Conservation (phyloP, 2,329 filamentous ascomycete genomes). For the Colletotrichum gigasporum region DNA sequence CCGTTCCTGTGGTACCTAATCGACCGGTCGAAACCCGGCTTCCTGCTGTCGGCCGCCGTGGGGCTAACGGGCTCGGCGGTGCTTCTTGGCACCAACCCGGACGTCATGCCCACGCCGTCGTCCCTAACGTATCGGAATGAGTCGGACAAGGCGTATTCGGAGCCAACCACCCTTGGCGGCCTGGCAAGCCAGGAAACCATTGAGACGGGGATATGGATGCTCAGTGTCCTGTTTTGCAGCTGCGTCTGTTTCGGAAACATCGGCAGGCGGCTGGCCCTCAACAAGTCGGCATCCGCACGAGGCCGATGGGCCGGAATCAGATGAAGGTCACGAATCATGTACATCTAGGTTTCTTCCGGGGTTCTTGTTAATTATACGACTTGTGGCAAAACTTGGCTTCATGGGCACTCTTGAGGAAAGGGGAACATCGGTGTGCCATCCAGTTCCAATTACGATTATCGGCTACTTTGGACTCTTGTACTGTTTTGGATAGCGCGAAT, state of each 20-base stretch:
- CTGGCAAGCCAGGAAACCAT: conserved; percentile 70
- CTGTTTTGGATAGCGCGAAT: no score
- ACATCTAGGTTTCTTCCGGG: neutral
- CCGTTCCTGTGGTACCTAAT: conserved; percentile 96
- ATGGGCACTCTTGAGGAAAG: neutral
- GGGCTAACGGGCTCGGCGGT: conserved; percentile 78
- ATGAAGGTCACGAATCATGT: conserved; percentile 15
- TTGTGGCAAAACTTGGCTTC: neutral
- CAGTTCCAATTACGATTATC: no score
- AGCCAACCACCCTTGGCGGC: conserved; percentile 56
- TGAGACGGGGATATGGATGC: conserved; percentile 85
- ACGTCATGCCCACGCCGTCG: conserved; percentile 77
- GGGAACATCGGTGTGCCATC: no score
- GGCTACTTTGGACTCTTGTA: no score
- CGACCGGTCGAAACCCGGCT: conserved; percentile 86
- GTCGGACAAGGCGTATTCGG: conserved; percentile 31
- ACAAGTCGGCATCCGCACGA: conserved; percentile 49
- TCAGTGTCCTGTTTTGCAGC: conserved; percentile 94
- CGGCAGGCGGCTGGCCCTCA: conserved; percentile 78
- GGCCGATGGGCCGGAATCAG: conserved; percentile 49
- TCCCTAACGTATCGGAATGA: conserved; percentile 43
- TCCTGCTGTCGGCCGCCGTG: conserved; percentile 80
- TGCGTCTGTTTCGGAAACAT: conserved; percentile 97
- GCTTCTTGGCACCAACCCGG: conserved; percentile 79
- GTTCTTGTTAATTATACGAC: neutral